Percentiles rank a stretch among this genome's conserved stretches.
Conservation (phyloP, 345 rosid species). For the Dipteronia sinensis region DNA sequence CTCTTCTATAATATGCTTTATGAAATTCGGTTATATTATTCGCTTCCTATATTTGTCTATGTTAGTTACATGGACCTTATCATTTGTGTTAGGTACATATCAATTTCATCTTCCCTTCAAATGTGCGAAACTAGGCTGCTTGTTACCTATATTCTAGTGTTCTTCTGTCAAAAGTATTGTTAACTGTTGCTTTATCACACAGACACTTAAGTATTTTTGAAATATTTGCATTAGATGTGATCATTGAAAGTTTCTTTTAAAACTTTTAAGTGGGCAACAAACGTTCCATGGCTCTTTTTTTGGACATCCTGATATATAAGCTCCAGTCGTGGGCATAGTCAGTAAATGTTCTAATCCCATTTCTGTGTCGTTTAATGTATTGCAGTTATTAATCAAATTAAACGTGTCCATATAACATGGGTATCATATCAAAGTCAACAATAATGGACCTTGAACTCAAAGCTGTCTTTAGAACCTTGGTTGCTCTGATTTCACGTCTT, state of each 20-base stretch:
- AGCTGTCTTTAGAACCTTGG: background rate
- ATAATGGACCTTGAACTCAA: background rate
- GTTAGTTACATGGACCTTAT: conserved; percentile 7
- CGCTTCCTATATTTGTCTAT: background rate
- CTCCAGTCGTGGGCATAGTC: background rate
- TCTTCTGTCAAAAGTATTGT: background rate
- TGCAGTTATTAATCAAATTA: background rate
- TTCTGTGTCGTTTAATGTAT: background rate
- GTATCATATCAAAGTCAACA: background rate
- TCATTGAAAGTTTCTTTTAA: background rate
- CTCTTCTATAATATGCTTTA: background rate
- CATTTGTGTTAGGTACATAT: background rate
- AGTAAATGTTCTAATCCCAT: background rate
- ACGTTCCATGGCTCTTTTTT: background rate
- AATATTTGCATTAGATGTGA: conserved; percentile 10
- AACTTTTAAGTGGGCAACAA: background rate
- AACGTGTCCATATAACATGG: background rate
- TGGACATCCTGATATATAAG: background rate
- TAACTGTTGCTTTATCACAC: background rate
- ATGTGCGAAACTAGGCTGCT: background rate
- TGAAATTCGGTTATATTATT: background rate
- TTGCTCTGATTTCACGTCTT: background rate
- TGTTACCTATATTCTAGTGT: background rate
- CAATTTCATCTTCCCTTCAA: background rate
- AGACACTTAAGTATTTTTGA: background rate